phyloP scores from a whole-genome alignment of 768 basidiomycete genomes.

The Lactifluus piperatus region DNA sequence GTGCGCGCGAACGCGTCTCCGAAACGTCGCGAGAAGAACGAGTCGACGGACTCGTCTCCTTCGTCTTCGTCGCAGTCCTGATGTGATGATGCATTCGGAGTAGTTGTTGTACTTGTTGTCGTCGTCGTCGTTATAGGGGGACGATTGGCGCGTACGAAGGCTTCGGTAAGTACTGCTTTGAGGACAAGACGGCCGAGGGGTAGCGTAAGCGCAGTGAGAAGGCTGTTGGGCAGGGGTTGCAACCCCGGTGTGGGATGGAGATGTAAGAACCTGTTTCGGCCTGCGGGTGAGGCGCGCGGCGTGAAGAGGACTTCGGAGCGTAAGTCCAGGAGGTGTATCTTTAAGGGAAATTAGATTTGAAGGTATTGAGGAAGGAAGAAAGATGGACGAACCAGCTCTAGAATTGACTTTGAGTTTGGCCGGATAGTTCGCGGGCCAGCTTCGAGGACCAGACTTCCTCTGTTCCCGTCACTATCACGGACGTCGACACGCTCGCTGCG shows the following conservation, averaged over 20 bases:
- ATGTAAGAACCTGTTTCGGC: conserved; percentile 67
- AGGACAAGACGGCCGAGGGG: conserved; percentile 39
- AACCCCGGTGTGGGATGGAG: too few species aligned
- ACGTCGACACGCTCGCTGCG: conserved; percentile 47
- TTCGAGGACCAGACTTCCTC: conserved; percentile 57
- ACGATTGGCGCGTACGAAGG: conserved; percentile 30
- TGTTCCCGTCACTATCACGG: conserved; percentile 23
- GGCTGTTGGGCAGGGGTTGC: conserved; percentile 36
- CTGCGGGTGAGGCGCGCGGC: conserved; percentile 58
- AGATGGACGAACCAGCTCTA: conserved; percentile 62
- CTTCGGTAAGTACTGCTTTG: conserved; percentile 48
- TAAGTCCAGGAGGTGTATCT: conserved; percentile 75
- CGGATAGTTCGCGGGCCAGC: conserved; percentile 81
- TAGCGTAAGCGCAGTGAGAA: conserved; percentile 30
- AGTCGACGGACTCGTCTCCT: conserved; percentile 74
- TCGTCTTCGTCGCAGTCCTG: background rate
- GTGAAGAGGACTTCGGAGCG: conserved; percentile 54
- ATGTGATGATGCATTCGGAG: background rate
- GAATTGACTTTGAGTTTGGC: conserved; percentile 60
- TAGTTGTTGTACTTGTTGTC: background rate
- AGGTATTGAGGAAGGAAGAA: background rate
- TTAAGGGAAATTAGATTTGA: background rate
- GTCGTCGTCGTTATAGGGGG: background rate
- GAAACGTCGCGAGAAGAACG: conserved; percentile 67
- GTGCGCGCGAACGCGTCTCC: conserved; percentile 69